Conservation (phyloP, 306 rosid species). For the Hylodesmum podocarpum region DNA sequence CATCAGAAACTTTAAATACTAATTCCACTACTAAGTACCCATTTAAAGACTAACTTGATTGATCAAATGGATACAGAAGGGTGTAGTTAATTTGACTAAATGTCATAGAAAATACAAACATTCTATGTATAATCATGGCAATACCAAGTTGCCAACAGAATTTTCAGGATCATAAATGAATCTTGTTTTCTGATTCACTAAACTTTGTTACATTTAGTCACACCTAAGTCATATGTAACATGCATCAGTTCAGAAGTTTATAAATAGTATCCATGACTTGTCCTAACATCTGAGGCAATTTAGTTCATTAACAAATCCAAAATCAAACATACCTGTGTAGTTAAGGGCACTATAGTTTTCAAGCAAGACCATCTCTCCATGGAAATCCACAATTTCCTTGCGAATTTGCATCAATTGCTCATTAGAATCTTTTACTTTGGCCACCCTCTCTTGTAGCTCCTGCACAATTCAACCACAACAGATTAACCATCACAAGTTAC, state of each 20-base stretch:
- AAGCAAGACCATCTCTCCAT: constrained; percentile 91
- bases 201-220: background rate
- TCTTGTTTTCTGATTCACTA: background rate
- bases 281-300: background rate
- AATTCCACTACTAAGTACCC: no score
- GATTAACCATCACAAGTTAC: background rate
- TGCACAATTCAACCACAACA: constrained; percentile 40
- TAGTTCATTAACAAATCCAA: background rate
- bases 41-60: no score
- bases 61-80: no score
- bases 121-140: background rate
- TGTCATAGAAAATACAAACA: background rate
- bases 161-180: background rate
- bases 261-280: background rate
- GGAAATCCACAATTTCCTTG: constrained; percentile 93
- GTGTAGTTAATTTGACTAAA: background rate
- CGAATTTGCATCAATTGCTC: constrained; percentile 73
- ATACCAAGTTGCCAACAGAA: background rate
- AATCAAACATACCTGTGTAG: constrained; percentile 66
- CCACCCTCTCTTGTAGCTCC: constrained; percentile 90
- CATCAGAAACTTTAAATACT: background rate
- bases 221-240: background rate
- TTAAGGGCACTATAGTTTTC: constrained; percentile 90
- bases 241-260: background rate
- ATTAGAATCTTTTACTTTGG: constrained; percentile 52